Percentiles rank a stretch among this genome's conserved stretches.
Evolutionary conservation across 345 rosid genomes (phyloP).

Genomic region (Murraya paniculata): DNA sequence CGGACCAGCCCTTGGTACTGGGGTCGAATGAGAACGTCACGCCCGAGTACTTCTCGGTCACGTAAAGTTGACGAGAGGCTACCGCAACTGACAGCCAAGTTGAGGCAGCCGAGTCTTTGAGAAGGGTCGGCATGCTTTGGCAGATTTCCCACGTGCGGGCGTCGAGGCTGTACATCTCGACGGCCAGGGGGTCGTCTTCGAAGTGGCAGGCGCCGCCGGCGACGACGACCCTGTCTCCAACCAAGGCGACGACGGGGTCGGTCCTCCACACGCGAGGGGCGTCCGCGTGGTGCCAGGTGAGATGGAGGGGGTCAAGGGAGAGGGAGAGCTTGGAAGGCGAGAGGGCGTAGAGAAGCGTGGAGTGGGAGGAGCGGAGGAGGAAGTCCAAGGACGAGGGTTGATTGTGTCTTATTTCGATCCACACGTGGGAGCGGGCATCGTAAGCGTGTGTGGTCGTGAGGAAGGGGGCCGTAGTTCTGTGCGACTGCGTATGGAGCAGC

Average conservation of each 20-base stretch:
- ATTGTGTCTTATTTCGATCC: constrained; percentile 38
- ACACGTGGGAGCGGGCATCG: constrained; percentile 68
- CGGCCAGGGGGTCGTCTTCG: constrained; percentile 70
- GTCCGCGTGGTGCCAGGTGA: constrained; percentile 55
- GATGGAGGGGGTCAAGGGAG: constrained; percentile 69
- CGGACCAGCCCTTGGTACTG: constrained; percentile 46
- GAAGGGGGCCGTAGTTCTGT: constrained; percentile 39
- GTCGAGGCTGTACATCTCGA: constrained; percentile 50
- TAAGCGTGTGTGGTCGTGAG: constrained; percentile 40
- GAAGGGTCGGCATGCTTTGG: constrained; percentile 51
- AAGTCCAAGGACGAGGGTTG: constrained; percentile 19
- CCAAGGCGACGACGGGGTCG: constrained; percentile 67
- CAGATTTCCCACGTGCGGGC: constrained; percentile 48
- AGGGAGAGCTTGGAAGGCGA: constrained; percentile 56
- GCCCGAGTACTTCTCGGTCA: constrained; percentile 55
- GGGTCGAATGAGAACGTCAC: constrained; percentile 47
- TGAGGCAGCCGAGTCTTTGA: constrained; percentile 54
- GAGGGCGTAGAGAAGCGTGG: constrained; percentile 54
- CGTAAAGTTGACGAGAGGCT: constrained; percentile 33
- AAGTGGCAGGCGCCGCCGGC: constrained; percentile 71
- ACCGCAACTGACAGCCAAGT: constrained; percentile 62
- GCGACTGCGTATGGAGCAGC: constrained; percentile 50
- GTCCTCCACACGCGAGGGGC: constrained; percentile 58
- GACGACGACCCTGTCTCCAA: constrained; percentile 39
- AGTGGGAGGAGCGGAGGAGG: constrained; percentile 58